Evolutionary conservation across 208 protist genomes (phyloP), one percentile per base, ranked within the genome.

Genomic region (Lotmaria passim): DNA sequence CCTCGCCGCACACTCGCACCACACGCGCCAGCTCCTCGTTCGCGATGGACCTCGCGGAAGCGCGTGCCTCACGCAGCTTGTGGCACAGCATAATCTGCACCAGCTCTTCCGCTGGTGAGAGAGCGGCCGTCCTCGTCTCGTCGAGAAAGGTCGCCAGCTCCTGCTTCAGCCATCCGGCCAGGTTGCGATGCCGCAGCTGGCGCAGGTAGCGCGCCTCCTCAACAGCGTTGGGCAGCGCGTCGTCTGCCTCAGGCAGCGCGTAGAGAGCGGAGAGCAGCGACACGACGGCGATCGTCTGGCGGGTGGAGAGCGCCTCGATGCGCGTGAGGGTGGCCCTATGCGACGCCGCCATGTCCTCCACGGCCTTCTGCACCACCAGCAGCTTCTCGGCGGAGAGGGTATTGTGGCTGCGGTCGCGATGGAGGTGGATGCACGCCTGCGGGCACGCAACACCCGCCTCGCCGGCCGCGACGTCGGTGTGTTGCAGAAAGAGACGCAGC

Each of bases 241-340:
- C 53, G 69, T 97, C 92, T 5, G 52, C 67, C 46, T 94, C 92
- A 3, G 89, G 89, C 24, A 96, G 59, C 12, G 76, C 84, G 76
- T 93, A 97, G n/a, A 97, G 85, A 14, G 92, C 89, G 38, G 72
- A 79, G 44, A 94, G 67, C 53, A 97, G 83, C 26, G 52, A 69
- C 17, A 94, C 19, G 26, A 95, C 69, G 21, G 78, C 79, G 47
- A 53, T 51, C 30, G 81, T 89, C 79, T 97, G 92, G 15, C 73
- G 68, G 19, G 80, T 53, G n/a, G 87, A 83, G 19, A 76, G 79
- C 11, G 39, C 36, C 73, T 90, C 88, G 1, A 86, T 50, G 44
- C 75, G 77, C 63, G 73, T 77, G n/a, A 77, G 56, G 62, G 31
- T 33, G 34, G 79, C 52, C 30, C 53, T 30, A 8, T 46, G 21